Base-by-base conservation (phyloP, 805 yeast species). In the Wickerhamiella alocasiicola region DNA sequence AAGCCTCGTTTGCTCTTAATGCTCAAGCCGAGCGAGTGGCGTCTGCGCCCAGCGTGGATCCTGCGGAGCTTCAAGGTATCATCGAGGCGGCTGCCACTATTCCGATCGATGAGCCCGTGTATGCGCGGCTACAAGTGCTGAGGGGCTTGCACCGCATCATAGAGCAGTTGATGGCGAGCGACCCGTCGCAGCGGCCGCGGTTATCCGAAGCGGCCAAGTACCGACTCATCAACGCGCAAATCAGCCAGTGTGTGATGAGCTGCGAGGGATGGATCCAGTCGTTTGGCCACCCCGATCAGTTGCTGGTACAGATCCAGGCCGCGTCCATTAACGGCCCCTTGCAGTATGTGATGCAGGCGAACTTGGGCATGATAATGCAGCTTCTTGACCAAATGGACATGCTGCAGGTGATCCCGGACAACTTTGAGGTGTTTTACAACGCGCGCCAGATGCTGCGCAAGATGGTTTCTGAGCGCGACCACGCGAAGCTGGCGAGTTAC, bases 111-210 rank as follows among this genome's bases (percentile, higher is more conserved):
- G 31, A 36, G 32, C 32, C 13, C 15, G 28, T 36, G 13, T 28
- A 36, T 13, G 6, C 30, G 17, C 15, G 39, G 11, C 32, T 36
- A 13, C 17, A 27, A 9, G 27, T 36, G 9, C 20, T 20, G 19
- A 27, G 13, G 15, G 20, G 24, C 7, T 23, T 23, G 20, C 27
- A 19, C 25, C n/a, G 20, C 11, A 9, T 27, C 11, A 16, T 34
- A 12, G 20, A 40, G 12, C 20, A 20, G n/a, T 13, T 16, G 24
- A 9, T 5, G 18, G 12, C 21, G 16, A 3, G 9, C 7, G 39
- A 40, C 20, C 11, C 28, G 12, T 27, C 32, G 20, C 15, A 36
- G 20, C 43, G 43, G 11, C 43, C 43, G 9, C 38, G 39, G 12
- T 21, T 28, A 23, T n/a, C 27, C 13, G 39, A 23, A 9, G 43